phyloP scores from a whole-genome alignment of 139 green algal species.

The Medakamo hakoo region DNA sequence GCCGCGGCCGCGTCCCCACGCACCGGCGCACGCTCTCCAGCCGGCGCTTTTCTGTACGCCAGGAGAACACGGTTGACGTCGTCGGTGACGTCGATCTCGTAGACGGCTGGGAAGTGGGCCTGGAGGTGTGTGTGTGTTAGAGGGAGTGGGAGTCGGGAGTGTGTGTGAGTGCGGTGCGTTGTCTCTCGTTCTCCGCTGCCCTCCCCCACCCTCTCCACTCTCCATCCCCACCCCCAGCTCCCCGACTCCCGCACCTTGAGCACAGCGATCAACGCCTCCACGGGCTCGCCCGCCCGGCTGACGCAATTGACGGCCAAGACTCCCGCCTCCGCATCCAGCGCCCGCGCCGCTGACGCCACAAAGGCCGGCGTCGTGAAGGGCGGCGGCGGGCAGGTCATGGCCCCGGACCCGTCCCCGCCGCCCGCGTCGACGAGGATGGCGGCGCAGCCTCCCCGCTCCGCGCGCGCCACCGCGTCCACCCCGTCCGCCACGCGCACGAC shows the following conservation, averaged over 20 bases:
- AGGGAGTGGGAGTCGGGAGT: too few species aligned
- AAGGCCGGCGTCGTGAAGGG: conserved; percentile 28
- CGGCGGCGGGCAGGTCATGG: conserved; percentile 29
- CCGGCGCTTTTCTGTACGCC: conserved; percentile 13
- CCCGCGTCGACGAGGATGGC: conserved; percentile 29
- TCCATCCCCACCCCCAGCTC: too few species aligned
- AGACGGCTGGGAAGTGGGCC: conserved; percentile 16
- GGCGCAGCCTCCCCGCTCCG: conserved; percentile 4
- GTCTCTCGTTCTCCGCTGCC: too few species aligned
- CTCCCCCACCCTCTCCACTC: too few species aligned
- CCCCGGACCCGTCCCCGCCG: conserved; percentile 12
- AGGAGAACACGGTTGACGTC: conserved; percentile 29
- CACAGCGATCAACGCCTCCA: background rate
- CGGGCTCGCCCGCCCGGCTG: too few species aligned
- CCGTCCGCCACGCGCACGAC: too few species aligned
- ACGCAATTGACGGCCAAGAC: background rate
- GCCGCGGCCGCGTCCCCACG: background rate
- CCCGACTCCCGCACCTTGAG: too few species aligned
- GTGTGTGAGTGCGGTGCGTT: too few species aligned
- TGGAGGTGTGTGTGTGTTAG: too few species aligned
- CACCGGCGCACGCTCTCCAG: too few species aligned
- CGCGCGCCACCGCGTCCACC: too few species aligned
- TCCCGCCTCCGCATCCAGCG: background rate
- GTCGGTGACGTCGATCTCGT: conserved; percentile 16
- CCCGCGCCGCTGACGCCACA: background rate